phyloP scores from a whole-genome alignment of 2,329 filamentous ascomycete species.

The Emergomyces pasteurianus region DNA sequence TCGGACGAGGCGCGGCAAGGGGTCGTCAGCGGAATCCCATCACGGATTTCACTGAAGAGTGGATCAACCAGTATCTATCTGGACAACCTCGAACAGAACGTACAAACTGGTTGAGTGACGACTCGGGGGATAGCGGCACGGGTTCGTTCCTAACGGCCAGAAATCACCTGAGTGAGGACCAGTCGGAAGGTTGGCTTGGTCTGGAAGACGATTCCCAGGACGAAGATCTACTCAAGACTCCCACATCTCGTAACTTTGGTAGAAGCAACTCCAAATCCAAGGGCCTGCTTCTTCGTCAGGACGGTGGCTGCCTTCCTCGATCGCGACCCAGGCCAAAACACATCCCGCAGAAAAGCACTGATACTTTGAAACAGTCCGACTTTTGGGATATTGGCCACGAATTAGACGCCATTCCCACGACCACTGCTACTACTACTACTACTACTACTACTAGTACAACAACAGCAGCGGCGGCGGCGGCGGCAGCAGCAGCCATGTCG shows the following conservation, averaged over 20 bases:
- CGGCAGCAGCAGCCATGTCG: slow-evolving; percentile 21
- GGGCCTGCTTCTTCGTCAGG: background rate
- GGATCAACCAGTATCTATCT: slow-evolving; percentile 77
- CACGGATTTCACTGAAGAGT: slow-evolving; percentile 62
- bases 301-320: background rate
- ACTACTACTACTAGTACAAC: too few relatives aligned
- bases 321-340: slow-evolving; percentile 22
- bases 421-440: too few relatives aligned
- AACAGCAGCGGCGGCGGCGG: too few relatives aligned
- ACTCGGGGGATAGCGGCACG: slow-evolving; percentile 58
- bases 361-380: slow-evolving; percentile 33
- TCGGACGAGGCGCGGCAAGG: slow-evolving; percentile 16
- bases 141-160: slow-evolving; percentile 45
- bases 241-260: slow-evolving; percentile 16
- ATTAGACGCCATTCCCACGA: slow-evolving; percentile 19
- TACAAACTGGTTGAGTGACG: slow-evolving; percentile 75
- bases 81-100: slow-evolving; percentile 56
- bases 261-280: slow-evolving; percentile 5
- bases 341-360: slow-evolving; percentile 26
- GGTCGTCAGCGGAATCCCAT: slow-evolving; percentile 24
- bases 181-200: slow-evolving; percentile 33
- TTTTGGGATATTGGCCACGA: slow-evolving; percentile 36
- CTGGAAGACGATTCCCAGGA: slow-evolving; percentile 28
- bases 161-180: slow-evolving; percentile 30
- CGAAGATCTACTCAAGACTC: slow-evolving; percentile 29